Base-by-base conservation (phyloP, 345 rosid genomes). In the Murraya paniculata region DNA sequence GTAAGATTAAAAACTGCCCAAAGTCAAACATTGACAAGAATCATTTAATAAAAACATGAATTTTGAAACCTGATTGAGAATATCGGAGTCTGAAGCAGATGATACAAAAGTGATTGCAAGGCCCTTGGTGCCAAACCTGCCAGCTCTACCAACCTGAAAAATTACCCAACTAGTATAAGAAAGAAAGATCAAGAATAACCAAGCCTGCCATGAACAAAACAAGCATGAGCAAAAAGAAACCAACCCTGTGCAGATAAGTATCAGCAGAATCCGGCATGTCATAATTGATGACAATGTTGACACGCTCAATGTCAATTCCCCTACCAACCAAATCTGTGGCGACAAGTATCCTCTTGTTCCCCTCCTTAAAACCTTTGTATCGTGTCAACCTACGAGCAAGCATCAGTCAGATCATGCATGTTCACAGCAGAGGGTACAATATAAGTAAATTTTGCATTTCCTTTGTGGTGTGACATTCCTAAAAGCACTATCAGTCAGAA, bases 181-280 rank as follows among this genome's bases (percentile, higher is more conserved):
- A 60, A 68, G 74, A 18, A 9, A 72, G 22, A 66, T 68, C 18
- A 48, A 4, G 5, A 2, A 57, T 31, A 18, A 65, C 18, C n/a
- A 27, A 50, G 55, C 21, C 55, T 19, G 28, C n/a, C 8, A 45
- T 7, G 14, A 73, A 27, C 14, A 36, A 13, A 36, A 9, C 38
- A 8, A 73, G 48, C 7, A 71, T 28, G 4, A 19, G 21, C 6
- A 21, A 36, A 19, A 39, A 13, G 56, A 68, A 73, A 30, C 75
- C 22, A 77, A 97, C 99, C 93, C 99, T 92, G 88, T 97, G 99
- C 28, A 97, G 89, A 60, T 97, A 97, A 1, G 99, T 97, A 72
- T 94, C 99, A 7, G 98, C 99, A 72, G 99, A 94, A 84, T 97
- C 98, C 7, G 99, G 99, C 99, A 97, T 97, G 83, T 97, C 98